Evolutionary conservation across 495 filamentous ascomycete species (phyloP).

Genomic region (Penicillium paradoxum): DNA sequence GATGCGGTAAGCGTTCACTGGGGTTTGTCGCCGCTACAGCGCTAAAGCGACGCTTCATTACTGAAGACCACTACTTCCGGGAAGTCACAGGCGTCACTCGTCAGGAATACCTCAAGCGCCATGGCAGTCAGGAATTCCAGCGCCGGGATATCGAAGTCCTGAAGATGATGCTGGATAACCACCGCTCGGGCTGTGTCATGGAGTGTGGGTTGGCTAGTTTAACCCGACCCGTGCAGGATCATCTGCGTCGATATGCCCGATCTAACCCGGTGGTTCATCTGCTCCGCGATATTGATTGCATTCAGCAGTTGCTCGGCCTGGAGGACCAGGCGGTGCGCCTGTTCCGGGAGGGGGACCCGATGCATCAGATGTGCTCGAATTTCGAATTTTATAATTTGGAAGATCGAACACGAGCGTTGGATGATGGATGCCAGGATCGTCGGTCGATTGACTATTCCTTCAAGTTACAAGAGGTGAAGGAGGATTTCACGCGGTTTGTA

Average conservation of each 20-base stretch:
- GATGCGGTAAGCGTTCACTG: constrained; percentile 72
- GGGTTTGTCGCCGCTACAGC: constrained; percentile 75
- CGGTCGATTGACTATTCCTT: constrained; percentile 54
- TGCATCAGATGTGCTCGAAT: constrained; percentile 65
- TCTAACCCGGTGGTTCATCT: constrained; percentile 73
- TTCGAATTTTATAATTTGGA: constrained; percentile 76
- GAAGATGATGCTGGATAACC: constrained; percentile 58
- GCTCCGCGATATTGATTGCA: constrained; percentile 61
- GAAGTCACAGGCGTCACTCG: constrained; percentile 61
- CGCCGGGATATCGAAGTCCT: constrained; percentile 61
- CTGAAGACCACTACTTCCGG: constrained; percentile 70
- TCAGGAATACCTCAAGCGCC: constrained; percentile 55
- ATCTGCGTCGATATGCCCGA: constrained; percentile 51
- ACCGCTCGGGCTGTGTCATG: constrained; percentile 64
- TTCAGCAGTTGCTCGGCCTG: constrained; percentile 58
- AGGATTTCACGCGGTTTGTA: constrained; percentile 69
- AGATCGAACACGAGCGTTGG: constrained; percentile 31
- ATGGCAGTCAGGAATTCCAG: constrained; percentile 63
- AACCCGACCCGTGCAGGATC: constrained; percentile 51
- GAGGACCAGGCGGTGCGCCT: constrained; percentile 50
- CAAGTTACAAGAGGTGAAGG: constrained; percentile 66
- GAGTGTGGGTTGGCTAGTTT: constrained; percentile 62
- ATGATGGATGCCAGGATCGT: constrained; percentile 38
- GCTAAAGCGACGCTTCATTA: constrained; percentile 68
- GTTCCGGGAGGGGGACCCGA: constrained; percentile 48